Conservation (phyloP, 2,329 filamentous ascomycete genomes). For the Talaromyces rugulosus region DNA sequence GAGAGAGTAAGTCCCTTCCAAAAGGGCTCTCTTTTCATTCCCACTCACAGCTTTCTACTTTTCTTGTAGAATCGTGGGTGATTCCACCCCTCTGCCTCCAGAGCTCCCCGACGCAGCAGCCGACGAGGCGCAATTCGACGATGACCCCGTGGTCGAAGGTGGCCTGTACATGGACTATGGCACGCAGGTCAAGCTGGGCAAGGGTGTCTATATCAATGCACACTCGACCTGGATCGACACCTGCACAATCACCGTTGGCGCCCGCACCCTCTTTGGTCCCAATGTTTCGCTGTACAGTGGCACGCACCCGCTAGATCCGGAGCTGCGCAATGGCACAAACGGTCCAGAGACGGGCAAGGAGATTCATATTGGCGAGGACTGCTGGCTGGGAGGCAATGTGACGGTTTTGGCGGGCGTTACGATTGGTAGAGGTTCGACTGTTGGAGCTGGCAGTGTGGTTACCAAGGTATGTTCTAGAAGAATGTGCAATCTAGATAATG, state of each 20-base stretch:
- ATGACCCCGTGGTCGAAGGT: slow-evolving; percentile 65
- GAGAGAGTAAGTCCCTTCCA: slow-evolving; percentile 57
- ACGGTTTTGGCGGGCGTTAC: slow-evolving; percentile 71
- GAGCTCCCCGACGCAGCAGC: slow-evolving; percentile 53
- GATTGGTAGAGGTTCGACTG: slow-evolving; percentile 67
- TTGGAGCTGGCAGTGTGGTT: slow-evolving; percentile 80
- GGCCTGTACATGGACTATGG: slow-evolving; percentile 76
- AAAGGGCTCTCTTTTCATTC: neutral
- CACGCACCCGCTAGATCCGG: slow-evolving; percentile 72
- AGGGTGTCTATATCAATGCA: slow-evolving; percentile 70
- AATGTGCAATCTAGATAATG: neutral
- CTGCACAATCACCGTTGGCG: slow-evolving; percentile 67
- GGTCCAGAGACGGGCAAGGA: slow-evolving; percentile 72
- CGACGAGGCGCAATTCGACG: slow-evolving; percentile 61
- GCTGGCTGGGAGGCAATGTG: slow-evolving; percentile 71
- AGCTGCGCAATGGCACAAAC: slow-evolving; percentile 65
- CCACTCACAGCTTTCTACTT: neutral
- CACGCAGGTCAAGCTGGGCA: slow-evolving; percentile 66
- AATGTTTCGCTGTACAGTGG: slow-evolving; percentile 73
- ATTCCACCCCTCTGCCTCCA: slow-evolving; percentile 61
- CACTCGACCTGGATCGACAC: slow-evolving; percentile 75
- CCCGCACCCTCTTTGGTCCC: slow-evolving; percentile 72
- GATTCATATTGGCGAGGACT: slow-evolving; percentile 74
- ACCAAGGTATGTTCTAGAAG: slow-evolving; percentile 54
- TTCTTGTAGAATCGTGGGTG: slow-evolving; percentile 22